Evolutionary conservation across 371 early-diverging fungal genomes (phyloP), one percentile per base, ranked within the genome.

Genomic region (Rhizopus microsporus): DNA sequence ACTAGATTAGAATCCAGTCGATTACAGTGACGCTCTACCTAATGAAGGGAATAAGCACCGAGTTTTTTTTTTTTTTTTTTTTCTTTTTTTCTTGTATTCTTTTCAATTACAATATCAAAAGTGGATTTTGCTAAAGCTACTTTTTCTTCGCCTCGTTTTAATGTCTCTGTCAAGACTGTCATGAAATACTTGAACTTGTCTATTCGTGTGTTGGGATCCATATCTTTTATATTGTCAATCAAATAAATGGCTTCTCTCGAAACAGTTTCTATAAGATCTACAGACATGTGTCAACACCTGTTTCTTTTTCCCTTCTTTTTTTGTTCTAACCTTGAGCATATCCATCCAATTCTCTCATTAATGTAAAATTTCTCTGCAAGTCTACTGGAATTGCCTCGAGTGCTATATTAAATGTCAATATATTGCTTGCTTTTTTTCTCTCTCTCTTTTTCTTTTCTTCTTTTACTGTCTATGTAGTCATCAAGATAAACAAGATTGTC

Each of bases 311-410:
- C 1, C 34, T n/a, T 15, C 43, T n/a, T 23, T 32, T 13, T 37
- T 78, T 42, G 9, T 17, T 38, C 91, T 77, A 68, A 93, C 94
- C 83, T 74, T 94, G 90, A 3, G 93, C 90, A 34, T 84, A 75
- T n/a, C 92, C 90, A 67, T 94, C 95, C 42, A 95, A 79, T 69
- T 95, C 96, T 17, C 89, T 86, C 88, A 95, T 86, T 60, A 94
- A 74, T 2, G 94, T 88, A 50, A 94, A 94, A 55, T 93, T 93
- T 34, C 95, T 82, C 58, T 91, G 91, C 29, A 97, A 78, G 65
- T 96, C 96, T 44, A 87, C 68, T 3, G 95, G 96, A n/a, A 97
- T 77, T 0, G 94, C 85, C 71, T 95, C 96, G 59, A 95, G 68
- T 30, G 90, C 90, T 90, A 72, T 16, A 34, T n/a, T 1, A 43